Conservation (phyloP, 306 rosid species). For the Glycyrrhiza uralensis region DNA sequence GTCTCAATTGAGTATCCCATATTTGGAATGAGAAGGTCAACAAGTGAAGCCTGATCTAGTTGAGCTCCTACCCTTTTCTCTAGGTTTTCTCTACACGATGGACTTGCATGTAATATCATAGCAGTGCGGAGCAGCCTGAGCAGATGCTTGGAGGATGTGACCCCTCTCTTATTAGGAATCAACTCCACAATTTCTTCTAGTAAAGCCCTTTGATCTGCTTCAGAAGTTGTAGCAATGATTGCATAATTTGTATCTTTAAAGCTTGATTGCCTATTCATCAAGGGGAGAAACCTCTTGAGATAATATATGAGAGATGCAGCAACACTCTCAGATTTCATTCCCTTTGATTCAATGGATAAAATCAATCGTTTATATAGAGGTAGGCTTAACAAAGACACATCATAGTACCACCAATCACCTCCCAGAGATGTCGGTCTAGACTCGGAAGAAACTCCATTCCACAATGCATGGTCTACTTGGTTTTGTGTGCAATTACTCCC, state of each 20-base stretch:
- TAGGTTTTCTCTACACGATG: conserved; percentile 64
- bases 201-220: conserved; percentile 71
- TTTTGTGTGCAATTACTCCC: conserved; percentile 26
- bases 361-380: conserved; percentile 63
- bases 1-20: conserved; percentile 76
- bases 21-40: conserved; percentile 80
- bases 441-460: conserved; percentile 61
- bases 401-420: conserved; percentile 84
- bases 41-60: conserved; percentile 66
- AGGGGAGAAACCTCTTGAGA: conserved; percentile 66
- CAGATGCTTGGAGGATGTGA: conserved; percentile 61
- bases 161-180: conserved; percentile 63
- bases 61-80: conserved; percentile 81
- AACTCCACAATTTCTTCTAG: conserved; percentile 73
- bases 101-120: conserved; percentile 71
- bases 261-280: conserved; percentile 71
- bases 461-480: conserved; percentile 31
- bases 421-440: conserved; percentile 28
- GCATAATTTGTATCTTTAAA: conserved; percentile 52
- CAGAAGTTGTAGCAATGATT: conserved; percentile 54
- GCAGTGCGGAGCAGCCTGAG: conserved; percentile 73
- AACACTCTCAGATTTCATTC: conserved; percentile 64
- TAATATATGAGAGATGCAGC: conserved; percentile 69
- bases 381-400: conserved; percentile 70
- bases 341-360: conserved; percentile 61